Evolutionary conservation across 2,329 filamentous ascomycete species (phyloP).

Genomic region (Xylaria multiplex): DNA sequence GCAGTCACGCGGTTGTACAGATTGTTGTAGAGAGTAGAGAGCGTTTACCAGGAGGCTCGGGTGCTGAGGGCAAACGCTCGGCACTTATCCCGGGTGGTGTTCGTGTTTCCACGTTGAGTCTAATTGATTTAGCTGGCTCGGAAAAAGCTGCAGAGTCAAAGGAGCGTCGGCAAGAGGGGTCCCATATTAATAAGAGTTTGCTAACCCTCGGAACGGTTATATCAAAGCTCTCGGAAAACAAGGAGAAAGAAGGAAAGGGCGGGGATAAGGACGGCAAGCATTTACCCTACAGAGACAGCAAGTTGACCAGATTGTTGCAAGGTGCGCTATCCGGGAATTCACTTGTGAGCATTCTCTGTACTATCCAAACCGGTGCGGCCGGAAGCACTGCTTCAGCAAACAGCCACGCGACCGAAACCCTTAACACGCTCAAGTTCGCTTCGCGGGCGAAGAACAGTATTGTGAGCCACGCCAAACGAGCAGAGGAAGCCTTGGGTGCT

Average conservation of each 20-base stretch:
- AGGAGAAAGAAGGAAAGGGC: conserved; percentile 79
- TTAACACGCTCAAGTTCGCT: conserved; percentile 97
- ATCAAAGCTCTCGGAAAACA: conserved; percentile 86
- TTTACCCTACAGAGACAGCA: conserved; percentile 96
- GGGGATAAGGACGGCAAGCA: conserved; percentile 89
- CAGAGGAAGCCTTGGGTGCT: conserved; percentile 84
- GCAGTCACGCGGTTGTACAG: conserved; percentile 97
- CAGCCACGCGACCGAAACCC: conserved; percentile 84
- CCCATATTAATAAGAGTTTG: conserved; percentile 98
- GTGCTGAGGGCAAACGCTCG: conserved; percentile 71
- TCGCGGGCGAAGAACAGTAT: conserved; percentile 98
- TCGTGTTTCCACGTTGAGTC: conserved; percentile 89
- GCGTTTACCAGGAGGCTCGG: conserved; percentile 69
- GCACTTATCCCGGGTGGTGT: conserved; percentile 85
- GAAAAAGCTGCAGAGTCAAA: conserved; percentile 96
- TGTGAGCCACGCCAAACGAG: conserved; percentile 94
- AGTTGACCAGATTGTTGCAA: conserved; percentile 91
- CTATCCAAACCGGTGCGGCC: conserved; percentile 86
- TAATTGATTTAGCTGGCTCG: conserved; percentile 96
- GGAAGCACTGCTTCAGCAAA: conserved; percentile 76
- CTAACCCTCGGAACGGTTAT: conserved; percentile 96
- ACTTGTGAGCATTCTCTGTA: conserved; percentile 96
- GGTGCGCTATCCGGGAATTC: conserved; percentile 93
- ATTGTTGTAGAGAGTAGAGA: conserved; percentile 98
- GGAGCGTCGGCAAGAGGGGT: conserved; percentile 91